Conservation (phyloP, 176 grass and related monocot species). For the Triticum monococcum region DNA sequence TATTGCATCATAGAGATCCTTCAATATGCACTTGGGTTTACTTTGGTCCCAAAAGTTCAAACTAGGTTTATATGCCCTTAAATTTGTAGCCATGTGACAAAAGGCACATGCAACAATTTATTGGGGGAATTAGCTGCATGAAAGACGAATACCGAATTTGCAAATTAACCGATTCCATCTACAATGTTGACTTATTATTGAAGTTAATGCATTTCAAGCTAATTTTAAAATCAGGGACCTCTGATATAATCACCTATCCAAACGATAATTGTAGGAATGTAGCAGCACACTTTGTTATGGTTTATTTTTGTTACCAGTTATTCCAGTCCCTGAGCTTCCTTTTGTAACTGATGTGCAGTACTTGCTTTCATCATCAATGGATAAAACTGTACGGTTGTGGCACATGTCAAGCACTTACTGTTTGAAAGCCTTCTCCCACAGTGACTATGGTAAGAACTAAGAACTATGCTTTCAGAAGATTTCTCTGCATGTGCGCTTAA, state of each 20-base stretch:
- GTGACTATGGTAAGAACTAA: constrained; percentile 77
- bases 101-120: background rate
- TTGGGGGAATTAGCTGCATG: background rate
- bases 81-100: background rate
- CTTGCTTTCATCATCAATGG: constrained; percentile 98
- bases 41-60: constrained; percentile 3
- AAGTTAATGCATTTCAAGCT: background rate
- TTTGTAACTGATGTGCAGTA: constrained; percentile 60
- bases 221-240: constrained; percentile 5
- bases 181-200: background rate
- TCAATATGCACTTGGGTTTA: background rate
- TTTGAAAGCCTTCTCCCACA: constrained; percentile 92
- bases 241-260: background rate
- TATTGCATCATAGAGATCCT: background rate
- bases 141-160: background rate
- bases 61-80: background rate
- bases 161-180: background rate
- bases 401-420: constrained; percentile 93
- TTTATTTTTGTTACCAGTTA: background rate
- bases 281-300: background rate
- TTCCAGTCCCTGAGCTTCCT: constrained; percentile 28
- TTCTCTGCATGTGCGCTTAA: background rate
- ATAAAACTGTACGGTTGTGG: constrained; percentile 99
- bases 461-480: constrained; percentile 34
- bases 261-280: constrained; percentile 1